These are phyloP conservation scores for Podaxis rugospora DNA, from an alignment of 768 basidiomycete genomes.

Conservation along the genomic window DNA sequence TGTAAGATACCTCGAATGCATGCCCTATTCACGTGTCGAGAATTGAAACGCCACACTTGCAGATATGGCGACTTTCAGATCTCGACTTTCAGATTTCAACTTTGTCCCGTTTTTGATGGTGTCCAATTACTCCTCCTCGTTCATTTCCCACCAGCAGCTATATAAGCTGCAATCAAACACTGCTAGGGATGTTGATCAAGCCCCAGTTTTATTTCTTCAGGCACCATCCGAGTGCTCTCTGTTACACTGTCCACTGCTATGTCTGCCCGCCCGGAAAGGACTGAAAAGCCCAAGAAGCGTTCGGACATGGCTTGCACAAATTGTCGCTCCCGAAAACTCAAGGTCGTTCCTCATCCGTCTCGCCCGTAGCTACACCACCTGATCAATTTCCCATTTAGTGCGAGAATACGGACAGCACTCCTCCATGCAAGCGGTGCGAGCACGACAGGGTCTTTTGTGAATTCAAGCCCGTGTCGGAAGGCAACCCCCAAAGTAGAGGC, in stretches of 20 bases:
- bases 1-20: constrained; percentile 4
- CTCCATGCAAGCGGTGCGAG: constrained; percentile 37
- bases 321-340: constrained; percentile 54
- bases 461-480: constrained; percentile 37
- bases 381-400: constrained; percentile 19
- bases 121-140: constrained; percentile 7
- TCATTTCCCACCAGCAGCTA: constrained; percentile 11
- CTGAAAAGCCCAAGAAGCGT: constrained; percentile 23
- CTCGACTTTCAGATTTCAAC: constrained; percentile 1
- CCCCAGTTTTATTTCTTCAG: constrained; percentile 3
- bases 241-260: neutral
- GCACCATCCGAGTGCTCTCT: neutral
- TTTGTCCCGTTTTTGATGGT: constrained; percentile 10
- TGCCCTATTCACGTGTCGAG: constrained; percentile 12
- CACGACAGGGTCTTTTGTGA: constrained; percentile 28
- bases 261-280: constrained; percentile 9
- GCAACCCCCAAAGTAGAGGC: constrained; percentile 9
- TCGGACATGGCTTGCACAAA: constrained; percentile 49
- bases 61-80: constrained; percentile 2
- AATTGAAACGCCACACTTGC: constrained; percentile 10
- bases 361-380: neutral
- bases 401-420: constrained; percentile 20
- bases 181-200: constrained; percentile 6
- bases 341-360: constrained; percentile 28
- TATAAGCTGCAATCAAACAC: constrained; percentile 11